Evolutionary conservation across 2,329 filamentous ascomycete genomes (phyloP), one percentile per base, ranked within the genome.

Genomic region (Colletotrichum sidae): DNA sequence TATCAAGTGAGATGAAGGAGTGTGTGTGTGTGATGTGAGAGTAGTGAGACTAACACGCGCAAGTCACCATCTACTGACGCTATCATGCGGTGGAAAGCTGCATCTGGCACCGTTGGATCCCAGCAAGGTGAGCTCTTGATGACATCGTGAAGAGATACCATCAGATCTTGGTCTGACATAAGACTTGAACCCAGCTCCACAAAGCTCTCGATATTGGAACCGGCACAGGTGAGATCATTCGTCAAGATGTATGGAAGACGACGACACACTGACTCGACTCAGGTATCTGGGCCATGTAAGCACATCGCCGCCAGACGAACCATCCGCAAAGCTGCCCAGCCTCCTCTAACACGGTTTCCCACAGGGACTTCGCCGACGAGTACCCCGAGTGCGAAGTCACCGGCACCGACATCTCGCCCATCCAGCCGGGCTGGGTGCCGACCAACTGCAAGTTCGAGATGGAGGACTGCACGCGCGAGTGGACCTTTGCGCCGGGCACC

Each of bases 401-500:
- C 53, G 85, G 86, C 25, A 85, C 84, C 11, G 86, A 88, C 70
- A 77, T 88, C n/a, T 86, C 84, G 5, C 84, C 85, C 1, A 86
- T 86, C 11, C 86, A 88, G 68, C 85, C 85, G 1, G 76, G 75
- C 17, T 85, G 84, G 77, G 80, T 88, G 1, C 86, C 87, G 3
- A 79, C 81, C 39, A 90, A 90, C 46, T 38, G 75, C 37, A 77
- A 78, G 17, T 88, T 87, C 6, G 55, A 89, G 65, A 84, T 90
- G 50, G 89, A 91, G 70, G 88, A 91, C 71, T 84, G 86, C 52
- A 86, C 86, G 65, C 79, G 72, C 7, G 76, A 78, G 0, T 82
- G 80, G 79, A 87, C 77, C 74, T 86, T 77, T 71, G 15, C 63
- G 6, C 77, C 80, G 67, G 83, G 66, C 68, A 65, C 68, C 17